A percentile compares a stretch with the other conserved stretches of the same genome.
Conservation (phyloP, 2,329 filamentous ascomycete genomes). For the Exophiala sideris region DNA sequence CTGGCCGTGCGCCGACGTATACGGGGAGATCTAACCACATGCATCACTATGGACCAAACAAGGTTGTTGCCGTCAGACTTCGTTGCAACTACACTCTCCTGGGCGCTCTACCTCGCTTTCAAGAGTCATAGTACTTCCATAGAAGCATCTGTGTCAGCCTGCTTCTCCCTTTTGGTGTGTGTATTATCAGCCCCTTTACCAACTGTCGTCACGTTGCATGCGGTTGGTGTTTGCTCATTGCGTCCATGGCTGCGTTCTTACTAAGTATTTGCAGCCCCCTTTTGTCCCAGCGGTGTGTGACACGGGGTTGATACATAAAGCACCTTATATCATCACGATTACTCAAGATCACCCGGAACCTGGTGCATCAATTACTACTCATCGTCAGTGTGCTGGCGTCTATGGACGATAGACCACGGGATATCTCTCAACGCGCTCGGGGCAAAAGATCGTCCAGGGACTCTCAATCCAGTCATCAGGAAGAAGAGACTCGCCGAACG, state of each 20-base stretch:
- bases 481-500: conserved; percentile 2
- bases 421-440: conserved; percentile 5
- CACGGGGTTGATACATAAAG: conserved; percentile 1
- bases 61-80: no score
- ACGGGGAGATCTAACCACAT: no score
- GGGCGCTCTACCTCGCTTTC: no score
- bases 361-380: neutral
- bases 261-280: conserved; percentile 19
- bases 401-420: conserved; percentile 17
- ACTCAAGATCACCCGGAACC: conserved; percentile 13
- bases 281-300: conserved; percentile 1
- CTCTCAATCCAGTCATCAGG: conserved; percentile 5
- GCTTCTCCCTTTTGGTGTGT: conserved; percentile 4
- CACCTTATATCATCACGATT: conserved; percentile 25
- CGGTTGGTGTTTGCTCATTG: conserved; percentile 8
- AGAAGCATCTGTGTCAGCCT: conserved; percentile 16
- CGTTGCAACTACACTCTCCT: no score
- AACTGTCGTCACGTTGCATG: conserved; percentile 9
- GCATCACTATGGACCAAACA: no score
- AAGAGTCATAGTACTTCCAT: conserved; percentile 15
- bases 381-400: conserved; percentile 2
- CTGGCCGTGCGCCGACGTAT: neutral
- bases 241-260: conserved; percentile 19
- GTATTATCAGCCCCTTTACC: conserved; percentile 1
- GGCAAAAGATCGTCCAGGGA: conserved; percentile 9